These are phyloP conservation scores for Boletales sp. DNA, from an alignment of 768 basidiomycete genomes.

Conservation along the genomic window DNA sequence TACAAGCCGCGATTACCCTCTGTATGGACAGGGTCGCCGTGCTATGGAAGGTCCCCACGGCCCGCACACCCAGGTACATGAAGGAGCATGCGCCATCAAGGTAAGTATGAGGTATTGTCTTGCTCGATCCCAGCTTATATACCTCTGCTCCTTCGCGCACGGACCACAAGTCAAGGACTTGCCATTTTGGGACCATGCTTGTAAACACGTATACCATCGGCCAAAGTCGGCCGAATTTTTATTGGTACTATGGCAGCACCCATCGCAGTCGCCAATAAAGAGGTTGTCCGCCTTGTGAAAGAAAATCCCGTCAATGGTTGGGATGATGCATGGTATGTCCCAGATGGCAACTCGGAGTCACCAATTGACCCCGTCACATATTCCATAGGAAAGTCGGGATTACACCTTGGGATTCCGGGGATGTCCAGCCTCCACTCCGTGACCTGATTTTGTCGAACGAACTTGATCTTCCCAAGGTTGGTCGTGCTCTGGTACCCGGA, in stretches of 20 bases:
- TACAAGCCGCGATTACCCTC: constrained; percentile 41
- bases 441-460: constrained; percentile 47
- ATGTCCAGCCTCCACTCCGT: constrained; percentile 51
- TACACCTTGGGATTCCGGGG: constrained; percentile 64
- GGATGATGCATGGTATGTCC: constrained; percentile 18
- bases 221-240: too few species aligned
- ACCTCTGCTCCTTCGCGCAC: constrained; percentile 7
- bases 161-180: constrained; percentile 5
- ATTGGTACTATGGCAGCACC: background rate
- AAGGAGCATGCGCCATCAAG: constrained; percentile 61
- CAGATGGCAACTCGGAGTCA: background rate
- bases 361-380: background rate
- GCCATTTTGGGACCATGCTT: background rate
- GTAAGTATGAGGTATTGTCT: constrained; percentile 46
- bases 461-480: constrained; percentile 40
- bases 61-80: constrained; percentile 55
- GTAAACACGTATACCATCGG: too few species aligned
- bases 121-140: constrained; percentile 8
- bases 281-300: constrained; percentile 10
- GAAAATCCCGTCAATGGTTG: constrained; percentile 13
- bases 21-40: constrained; percentile 53
- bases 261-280: background rate
- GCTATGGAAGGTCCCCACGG: constrained; percentile 49
- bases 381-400: constrained; percentile 40
- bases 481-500: constrained; percentile 50